Conservation (phyloP, 2,329 filamentous ascomycete genomes). For the Leptographium flavum region DNA sequence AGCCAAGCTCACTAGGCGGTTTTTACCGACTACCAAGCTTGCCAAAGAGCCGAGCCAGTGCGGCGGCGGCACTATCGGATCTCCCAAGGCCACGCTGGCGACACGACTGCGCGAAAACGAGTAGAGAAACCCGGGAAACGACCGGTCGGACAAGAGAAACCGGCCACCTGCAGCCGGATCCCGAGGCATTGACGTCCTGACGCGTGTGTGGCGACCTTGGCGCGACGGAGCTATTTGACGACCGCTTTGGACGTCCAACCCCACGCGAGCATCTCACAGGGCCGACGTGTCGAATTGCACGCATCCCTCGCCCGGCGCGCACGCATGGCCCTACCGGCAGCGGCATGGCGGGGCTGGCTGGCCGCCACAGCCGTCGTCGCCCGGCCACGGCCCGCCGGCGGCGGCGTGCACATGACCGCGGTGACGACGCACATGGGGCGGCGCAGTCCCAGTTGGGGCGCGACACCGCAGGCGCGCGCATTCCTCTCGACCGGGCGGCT, state of each 20-base stretch:
- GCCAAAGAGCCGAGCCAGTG: background rate
- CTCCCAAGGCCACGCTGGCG: background rate
- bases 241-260: too few relatives aligned
- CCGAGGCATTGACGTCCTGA: background rate
- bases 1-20: background rate
- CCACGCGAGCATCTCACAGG: too few relatives aligned
- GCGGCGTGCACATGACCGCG: background rate
- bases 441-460: too few relatives aligned
- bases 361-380: background rate
- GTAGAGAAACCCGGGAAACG: too few relatives aligned
- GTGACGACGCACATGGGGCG: too few relatives aligned
- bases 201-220: background rate
- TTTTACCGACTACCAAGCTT: background rate
- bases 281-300: too few relatives aligned
- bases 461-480: background rate
- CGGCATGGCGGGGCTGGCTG: background rate
- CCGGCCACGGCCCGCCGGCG: background rate
- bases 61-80: background rate
- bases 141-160: background rate
- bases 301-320: too few relatives aligned
- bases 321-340: background rate
- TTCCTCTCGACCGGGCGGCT: background rate
- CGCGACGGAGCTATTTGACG: too few relatives aligned
- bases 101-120: too few relatives aligned
- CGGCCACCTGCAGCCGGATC: background rate